Percentiles rank a stretch among this genome's conserved stretches.
Conservation (phyloP, 2,329 filamentous ascomycete species). For the Xylariaceae sp. region DNA sequence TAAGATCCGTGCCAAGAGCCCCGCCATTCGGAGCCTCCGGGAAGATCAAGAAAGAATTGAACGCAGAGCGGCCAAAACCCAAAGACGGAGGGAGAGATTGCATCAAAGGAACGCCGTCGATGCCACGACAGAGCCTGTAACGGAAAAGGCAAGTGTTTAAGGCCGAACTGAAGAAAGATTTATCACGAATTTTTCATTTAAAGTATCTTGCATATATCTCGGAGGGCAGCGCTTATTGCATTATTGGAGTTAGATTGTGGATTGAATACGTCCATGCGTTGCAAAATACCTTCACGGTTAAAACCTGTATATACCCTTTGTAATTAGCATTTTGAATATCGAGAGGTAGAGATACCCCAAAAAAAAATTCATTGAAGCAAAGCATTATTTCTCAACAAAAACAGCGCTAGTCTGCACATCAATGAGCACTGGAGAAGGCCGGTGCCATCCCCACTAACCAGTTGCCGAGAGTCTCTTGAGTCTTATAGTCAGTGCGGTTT, state of each 20-base stretch:
- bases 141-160: background rate
- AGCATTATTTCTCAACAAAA: too few species aligned
- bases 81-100: slow-evolving; percentile 33
- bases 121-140: background rate
- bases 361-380: too few species aligned
- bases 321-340: slow-evolving; percentile 14
- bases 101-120: background rate
- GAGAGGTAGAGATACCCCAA: too few species aligned
- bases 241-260: slow-evolving; percentile 6
- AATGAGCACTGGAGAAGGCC: too few species aligned
- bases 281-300: slow-evolving; percentile 2
- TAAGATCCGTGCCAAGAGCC: slow-evolving; percentile 59
- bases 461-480: too few species aligned
- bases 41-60: slow-evolving; percentile 54
- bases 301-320: background rate
- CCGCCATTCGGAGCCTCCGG: slow-evolving; percentile 52
- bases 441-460: too few species aligned
- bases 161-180: background rate
- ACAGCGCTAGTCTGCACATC: too few species aligned
- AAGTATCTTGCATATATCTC: background rate
- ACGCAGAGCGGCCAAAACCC: slow-evolving; percentile 41
- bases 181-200: background rate
- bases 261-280: background rate
- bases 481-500: too few species aligned
- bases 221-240: background rate